phyloP scores from a whole-genome alignment of 164 flowering plant species.

The Sextonia rubra region DNA sequence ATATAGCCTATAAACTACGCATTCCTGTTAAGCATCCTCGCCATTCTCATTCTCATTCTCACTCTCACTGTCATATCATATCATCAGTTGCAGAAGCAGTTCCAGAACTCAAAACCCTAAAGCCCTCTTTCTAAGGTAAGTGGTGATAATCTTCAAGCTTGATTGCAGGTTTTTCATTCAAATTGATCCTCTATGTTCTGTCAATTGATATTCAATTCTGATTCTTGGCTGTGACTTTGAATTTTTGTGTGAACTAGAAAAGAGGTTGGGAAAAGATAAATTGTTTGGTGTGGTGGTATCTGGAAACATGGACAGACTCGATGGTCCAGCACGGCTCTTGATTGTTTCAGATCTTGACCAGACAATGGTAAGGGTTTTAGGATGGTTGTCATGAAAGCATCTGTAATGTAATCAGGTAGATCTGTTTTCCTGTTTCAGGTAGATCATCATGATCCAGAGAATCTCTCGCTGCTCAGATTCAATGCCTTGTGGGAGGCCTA shows the following conservation, averaged over 20 bases:
- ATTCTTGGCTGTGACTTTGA: neutral
- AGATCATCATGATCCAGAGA: constrained; percentile 92
- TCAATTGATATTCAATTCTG: neutral
- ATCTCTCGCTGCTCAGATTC: constrained; percentile 75
- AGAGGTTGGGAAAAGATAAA: no score
- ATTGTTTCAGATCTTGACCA: constrained; percentile 97
- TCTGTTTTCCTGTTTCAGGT: constrained; percentile 47
- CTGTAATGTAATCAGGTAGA: neutral
- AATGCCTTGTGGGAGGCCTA: constrained; percentile 89
- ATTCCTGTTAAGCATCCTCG: no score
- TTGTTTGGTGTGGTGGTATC: neutral
- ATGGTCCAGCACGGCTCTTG: constrained; percentile 69
- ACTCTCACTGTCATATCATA: no score
- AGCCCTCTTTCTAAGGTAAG: no score
- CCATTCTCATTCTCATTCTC: no score
- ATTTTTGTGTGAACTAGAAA: no score
- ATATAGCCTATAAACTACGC: neutral
- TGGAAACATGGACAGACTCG: constrained; percentile 59
- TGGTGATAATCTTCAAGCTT: no score
- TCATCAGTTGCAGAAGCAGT: no score
- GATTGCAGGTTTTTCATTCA: no score
- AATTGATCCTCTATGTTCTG: neutral
- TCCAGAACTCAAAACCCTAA: no score
- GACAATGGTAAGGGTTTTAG: constrained; percentile 65
- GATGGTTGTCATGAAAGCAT: neutral